These are phyloP conservation scores for Phytopythium helicoides DNA, from an alignment of 352 stramenopile genomes.

Conservation along the genomic window DNA sequence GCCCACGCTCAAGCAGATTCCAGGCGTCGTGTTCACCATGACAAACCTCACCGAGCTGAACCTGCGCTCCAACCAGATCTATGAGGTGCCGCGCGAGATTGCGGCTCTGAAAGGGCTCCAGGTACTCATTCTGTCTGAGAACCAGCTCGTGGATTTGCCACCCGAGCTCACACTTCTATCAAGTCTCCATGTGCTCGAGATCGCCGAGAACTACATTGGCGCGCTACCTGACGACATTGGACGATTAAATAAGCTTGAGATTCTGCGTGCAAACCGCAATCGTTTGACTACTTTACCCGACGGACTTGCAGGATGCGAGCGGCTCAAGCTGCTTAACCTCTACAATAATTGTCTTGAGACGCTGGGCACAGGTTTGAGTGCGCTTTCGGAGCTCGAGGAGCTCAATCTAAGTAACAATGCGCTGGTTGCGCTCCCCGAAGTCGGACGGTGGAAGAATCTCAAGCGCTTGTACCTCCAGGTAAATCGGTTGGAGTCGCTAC, in stretches of 20 bases:
- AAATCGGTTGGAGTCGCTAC: constrained; percentile 46
- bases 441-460: constrained; percentile 54
- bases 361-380: constrained; percentile 39
- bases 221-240: constrained; percentile 48
- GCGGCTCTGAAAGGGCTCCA: constrained; percentile 37
- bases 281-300: constrained; percentile 44
- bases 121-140: constrained; percentile 57
- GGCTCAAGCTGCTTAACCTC: constrained; percentile 61
- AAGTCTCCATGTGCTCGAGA: constrained; percentile 45
- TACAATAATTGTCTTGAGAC: constrained; percentile 75
- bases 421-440: constrained; percentile 34
- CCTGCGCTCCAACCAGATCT: constrained; percentile 65
- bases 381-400: constrained; percentile 59
- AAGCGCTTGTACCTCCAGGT: constrained; percentile 54
- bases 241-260: constrained; percentile 45
- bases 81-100: constrained; percentile 54
- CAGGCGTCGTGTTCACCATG: constrained; percentile 59
- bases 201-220: constrained; percentile 57
- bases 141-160: constrained; percentile 55
- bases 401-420: constrained; percentile 73
- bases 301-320: constrained; percentile 43
- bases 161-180: constrained; percentile 40
- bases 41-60: constrained; percentile 57
- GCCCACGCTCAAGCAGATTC: constrained; percentile 43
- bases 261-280: constrained; percentile 55